These are phyloP conservation scores for Euphorbia lathyris DNA, from an alignment of 345 rosid genomes.

Conservation along the genomic window DNA sequence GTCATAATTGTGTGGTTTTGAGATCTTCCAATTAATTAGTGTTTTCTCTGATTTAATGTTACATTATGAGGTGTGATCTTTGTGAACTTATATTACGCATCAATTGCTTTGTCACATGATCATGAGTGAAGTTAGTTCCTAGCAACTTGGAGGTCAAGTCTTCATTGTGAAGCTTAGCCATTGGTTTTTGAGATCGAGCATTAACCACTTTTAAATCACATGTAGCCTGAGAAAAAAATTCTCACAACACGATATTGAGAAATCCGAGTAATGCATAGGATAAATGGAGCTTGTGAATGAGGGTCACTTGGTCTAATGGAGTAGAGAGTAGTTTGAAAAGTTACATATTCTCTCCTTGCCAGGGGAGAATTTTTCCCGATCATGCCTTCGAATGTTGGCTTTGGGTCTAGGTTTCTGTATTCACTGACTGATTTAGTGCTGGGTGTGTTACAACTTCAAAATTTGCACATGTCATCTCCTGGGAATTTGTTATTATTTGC, in stretches of 20 bases:
- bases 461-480: background rate
- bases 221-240: background rate
- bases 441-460: background rate
- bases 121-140: background rate
- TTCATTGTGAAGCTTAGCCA: background rate
- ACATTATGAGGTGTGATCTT: background rate
- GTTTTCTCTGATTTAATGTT: constrained; percentile 3
- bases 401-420: background rate
- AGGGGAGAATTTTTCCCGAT: background rate
- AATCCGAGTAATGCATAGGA: background rate
- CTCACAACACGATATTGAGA: background rate
- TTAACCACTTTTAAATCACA: background rate
- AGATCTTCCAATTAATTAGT: background rate
- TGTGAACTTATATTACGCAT: background rate
- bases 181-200: background rate
- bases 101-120: background rate
- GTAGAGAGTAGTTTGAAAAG: background rate
- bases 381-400: background rate
- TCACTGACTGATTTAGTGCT: background rate
- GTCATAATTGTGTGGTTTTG: background rate
- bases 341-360: background rate
- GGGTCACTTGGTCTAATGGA: background rate
- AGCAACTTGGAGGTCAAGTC: background rate
- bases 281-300: background rate
- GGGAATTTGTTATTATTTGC: background rate